Base-by-base conservation (phyloP, 768 basidiomycete species). In the Filobasidium wieringae region DNA sequence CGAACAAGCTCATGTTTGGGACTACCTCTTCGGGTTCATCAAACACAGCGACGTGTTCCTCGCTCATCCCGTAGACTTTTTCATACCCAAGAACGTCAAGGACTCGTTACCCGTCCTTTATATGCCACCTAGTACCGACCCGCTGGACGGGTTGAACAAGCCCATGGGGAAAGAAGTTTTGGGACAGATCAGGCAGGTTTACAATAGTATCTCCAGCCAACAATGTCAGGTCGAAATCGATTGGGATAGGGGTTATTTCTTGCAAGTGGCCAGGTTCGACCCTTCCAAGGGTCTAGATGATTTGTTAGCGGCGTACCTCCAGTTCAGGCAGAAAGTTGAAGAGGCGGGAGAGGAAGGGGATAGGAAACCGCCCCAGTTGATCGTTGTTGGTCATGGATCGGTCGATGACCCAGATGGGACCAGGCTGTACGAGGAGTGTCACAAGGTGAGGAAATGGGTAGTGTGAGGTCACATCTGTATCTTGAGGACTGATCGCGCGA, bases 261-360 rank as follows among this genome's bases (percentile, higher is more conserved):
- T 90, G 30, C 92, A 96, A 72, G 77, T 96, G 59, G 91, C 91
- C n/a, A 84, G 90, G 29, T 96, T 95, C 75, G 91, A 95, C 73
- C 91, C 89, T 53, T 79, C 85, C 22, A 80, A 81, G 80, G 88
- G 89, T 75, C 85, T 85, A 63, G 84, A 84, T 57, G 64, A 68
- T 36, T 65, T 76, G 17, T 66, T 73, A 31, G 87, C 88, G 68
- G 88, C 88, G 14, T 96, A 93, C 71, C 79, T 82, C 61, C 82
- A 83, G 70, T 85, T 93, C 80, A 82, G 90, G 65, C 76, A 80
- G 60, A 77, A 84, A 26, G 78, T 89, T 61, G 65, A 69, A 32
- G 53, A 66, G 37, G 53, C 24, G 7, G 51, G 45, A 8, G 51
- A 51, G 19, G 17, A 26, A 19, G 54, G 45, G 15, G 12, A 32